Evolutionary conservation across 164 flowering plant species (phyloP), one percentile per base, ranked within the genome.

Genomic region (Annona cherimola): DNA sequence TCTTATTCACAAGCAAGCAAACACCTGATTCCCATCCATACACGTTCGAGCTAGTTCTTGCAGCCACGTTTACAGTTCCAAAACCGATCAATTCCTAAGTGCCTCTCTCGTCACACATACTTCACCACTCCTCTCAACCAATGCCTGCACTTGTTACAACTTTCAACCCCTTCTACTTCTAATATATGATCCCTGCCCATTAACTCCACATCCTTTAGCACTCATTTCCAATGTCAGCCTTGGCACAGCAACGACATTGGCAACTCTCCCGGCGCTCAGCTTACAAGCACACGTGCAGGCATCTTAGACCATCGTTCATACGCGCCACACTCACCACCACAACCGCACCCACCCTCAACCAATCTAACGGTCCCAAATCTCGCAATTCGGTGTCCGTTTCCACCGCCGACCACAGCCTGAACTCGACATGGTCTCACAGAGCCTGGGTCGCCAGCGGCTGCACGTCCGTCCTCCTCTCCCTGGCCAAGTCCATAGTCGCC

Each of bases 381-480:
- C 46, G 41, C 19, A 43, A 42, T 5, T 42, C 45, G 5, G 3
- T 11, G 42, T 20, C 3, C 6, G n/a, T 4, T 42, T 44, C 26
- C 42, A 39, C 62, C 35, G 6, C 12, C 26, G 93, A 88, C 74
- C 84, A 86, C 16, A 72, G 75, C 45, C 72, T 88, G 46, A 67
- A 67, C 45, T 91, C 98, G 0, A 89, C 94, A 18, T 91, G 97
- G 96, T 40, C 86, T 50, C 99, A 94, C 61, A 93, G 97, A 0
- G 90, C 85, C 5, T 92, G 98, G 98, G 81, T 91, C 3, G 86
- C 89, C 4, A 76, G 78, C 20, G 98, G 99, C 42, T 90, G 90
- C 86, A 76, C 87, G 60, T 78, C 91, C 0, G 81, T 92, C 45
- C 71, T 89, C 1, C 6, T 81, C 18, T 76, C 93, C 7, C 80